Evolutionary conservation across 2,329 filamentous ascomycete genomes (phyloP).

Genomic region (Ophiosphaerella narmari): DNA sequence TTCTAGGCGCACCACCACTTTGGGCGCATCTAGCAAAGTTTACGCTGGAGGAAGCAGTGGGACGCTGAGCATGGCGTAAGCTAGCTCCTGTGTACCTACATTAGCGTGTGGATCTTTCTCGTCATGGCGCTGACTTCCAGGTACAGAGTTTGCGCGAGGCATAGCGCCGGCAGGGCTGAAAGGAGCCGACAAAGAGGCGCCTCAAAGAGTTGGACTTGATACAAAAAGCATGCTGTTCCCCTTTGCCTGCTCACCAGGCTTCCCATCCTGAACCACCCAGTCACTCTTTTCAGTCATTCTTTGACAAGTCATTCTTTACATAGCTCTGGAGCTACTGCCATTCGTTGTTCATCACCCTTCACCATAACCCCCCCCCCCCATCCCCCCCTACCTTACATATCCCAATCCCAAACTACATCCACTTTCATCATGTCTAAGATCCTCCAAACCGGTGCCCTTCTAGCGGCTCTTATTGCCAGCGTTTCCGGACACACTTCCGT

Average conservation of each 20-base stretch:
- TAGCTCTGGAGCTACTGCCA: slow-evolving; percentile 39
- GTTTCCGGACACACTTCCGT: slow-evolving; percentile 35
- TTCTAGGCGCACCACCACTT: not conserved
- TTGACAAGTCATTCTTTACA: slow-evolving; percentile 33
- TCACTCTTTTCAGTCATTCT: slow-evolving; percentile 31
- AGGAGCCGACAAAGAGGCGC: slow-evolving; percentile 11
- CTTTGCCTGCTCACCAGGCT: slow-evolving; percentile 5
- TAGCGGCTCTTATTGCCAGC: slow-evolving; percentile 32
- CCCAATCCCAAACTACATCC: slow-evolving; percentile 1
- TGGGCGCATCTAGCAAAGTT: not conserved
- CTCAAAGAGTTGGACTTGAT: slow-evolving; percentile 9
- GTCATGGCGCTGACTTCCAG: slow-evolving; percentile 12
- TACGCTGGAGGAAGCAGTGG: not conserved
- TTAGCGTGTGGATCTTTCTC: slow-evolving; percentile 18
- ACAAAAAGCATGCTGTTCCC: slow-evolving; percentile 21
- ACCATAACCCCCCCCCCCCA: slow-evolving; percentile 1
- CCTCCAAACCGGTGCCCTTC: slow-evolving; percentile 30
- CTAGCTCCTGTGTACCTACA: slow-evolving; percentile 20
- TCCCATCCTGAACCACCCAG: slow-evolving; percentile 16
- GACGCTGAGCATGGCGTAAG: not conserved
- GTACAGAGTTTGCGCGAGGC: slow-evolving; percentile 5
- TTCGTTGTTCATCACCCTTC: slow-evolving; percentile 19
- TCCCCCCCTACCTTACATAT: slow-evolving; percentile 3
- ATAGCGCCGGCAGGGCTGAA: slow-evolving; percentile 7
- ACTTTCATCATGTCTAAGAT: slow-evolving; percentile 32